Evolutionary conservation across 805 yeast genomes (phyloP).

Genomic region (Yamadazyma nakazawae): DNA sequence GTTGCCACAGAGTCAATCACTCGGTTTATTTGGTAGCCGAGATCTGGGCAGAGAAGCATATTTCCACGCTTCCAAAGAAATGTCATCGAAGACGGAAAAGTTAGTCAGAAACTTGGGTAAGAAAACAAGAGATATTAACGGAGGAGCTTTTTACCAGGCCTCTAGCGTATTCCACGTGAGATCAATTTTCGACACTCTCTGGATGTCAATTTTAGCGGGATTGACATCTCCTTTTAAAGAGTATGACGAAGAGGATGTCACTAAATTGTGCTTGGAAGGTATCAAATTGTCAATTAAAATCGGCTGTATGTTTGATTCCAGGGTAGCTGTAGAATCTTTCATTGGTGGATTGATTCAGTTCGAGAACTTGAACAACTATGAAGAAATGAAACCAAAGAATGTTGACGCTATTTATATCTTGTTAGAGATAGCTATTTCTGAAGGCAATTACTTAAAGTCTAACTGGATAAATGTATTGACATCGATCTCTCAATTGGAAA

Average conservation of each 20-base stretch:
- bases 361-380: constrained; percentile 72
- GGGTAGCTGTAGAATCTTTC: constrained; percentile 83
- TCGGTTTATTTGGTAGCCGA: constrained; percentile 65
- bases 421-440: constrained; percentile 71
- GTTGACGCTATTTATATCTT: constrained; percentile 74
- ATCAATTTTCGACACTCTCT: constrained; percentile 87
- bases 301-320: constrained; percentile 78
- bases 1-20: constrained; percentile 32
- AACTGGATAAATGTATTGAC: constrained; percentile 86
- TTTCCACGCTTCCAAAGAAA: constrained; percentile 86
- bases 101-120: constrained; percentile 65
- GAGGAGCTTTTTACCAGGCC: constrained; percentile 68
- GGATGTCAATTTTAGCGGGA: constrained; percentile 98
- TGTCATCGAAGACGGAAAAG: constrained; percentile 84
- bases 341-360: constrained; percentile 88
- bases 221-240: constrained; percentile 92
- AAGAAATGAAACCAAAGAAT: constrained; percentile 75
- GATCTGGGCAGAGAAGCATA: constrained; percentile 79
- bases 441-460: constrained; percentile 64
- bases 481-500: constrained; percentile 85
- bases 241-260: constrained; percentile 69
- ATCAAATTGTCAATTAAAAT: constrained; percentile 77
- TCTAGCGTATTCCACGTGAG: constrained; percentile 85
- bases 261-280: constrained; percentile 76
- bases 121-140: constrained; percentile 37